Conservation (phyloP, 352 stramenopile genomes). For the Pythium graminicola region DNA sequence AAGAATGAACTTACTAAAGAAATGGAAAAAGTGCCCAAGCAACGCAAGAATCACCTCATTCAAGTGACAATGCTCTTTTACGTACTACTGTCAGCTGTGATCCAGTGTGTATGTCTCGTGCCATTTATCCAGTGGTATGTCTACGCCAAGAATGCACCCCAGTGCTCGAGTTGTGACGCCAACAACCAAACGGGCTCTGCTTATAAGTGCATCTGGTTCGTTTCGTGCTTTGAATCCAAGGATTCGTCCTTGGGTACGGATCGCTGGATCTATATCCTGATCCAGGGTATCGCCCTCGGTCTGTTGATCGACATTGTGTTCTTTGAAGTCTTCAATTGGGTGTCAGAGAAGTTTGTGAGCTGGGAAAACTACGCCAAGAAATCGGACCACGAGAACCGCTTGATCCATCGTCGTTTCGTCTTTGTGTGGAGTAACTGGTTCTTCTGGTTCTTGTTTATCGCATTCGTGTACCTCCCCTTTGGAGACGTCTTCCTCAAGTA, state of each 20-base stretch:
- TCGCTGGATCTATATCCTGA: constrained; percentile 86
- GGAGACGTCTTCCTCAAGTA: constrained; percentile 57
- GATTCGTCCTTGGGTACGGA: constrained; percentile 73
- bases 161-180: constrained; percentile 53
- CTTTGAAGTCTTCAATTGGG: constrained; percentile 85
- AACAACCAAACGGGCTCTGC: constrained; percentile 24
- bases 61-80: constrained; percentile 86
- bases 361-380: constrained; percentile 87
- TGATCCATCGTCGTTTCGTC: constrained; percentile 84
- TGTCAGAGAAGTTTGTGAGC: constrained; percentile 80
- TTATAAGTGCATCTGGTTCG: constrained; percentile 75
- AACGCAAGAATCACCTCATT: constrained; percentile 80
- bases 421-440: constrained; percentile 92
- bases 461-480: constrained; percentile 88
- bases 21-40: constrained; percentile 83
- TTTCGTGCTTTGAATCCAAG: constrained; percentile 74
- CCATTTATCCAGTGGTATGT: constrained; percentile 89
- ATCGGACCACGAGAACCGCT: constrained; percentile 79
- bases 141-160: constrained; percentile 79
- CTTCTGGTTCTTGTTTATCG: constrained; percentile 88
- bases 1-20: constrained; percentile 83
- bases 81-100: constrained; percentile 57
- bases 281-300: constrained; percentile 74
- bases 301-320: constrained; percentile 88
- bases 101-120: constrained; percentile 78